Base-by-base conservation (phyloP, 345 rosid genomes). In the Murraya koenigii region DNA sequence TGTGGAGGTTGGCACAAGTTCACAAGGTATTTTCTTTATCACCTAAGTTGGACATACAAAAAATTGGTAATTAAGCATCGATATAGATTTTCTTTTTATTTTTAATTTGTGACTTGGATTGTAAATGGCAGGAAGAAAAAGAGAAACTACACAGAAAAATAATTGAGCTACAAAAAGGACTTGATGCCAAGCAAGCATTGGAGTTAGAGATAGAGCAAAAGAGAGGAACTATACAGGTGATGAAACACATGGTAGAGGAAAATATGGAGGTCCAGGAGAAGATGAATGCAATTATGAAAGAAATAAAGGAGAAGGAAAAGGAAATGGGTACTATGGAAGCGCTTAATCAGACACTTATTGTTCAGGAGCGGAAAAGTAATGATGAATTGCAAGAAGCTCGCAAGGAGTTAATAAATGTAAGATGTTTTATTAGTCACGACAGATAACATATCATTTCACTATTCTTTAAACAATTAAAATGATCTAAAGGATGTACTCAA, bases 141-240 rank as follows among this genome's bases (percentile, higher is more conserved):
- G 94, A 89, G 84, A 77, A 85, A 74, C 82, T 89, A 5, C 94
- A 80, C 67, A 75, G 63, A 77, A 69, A 88, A 79, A 88, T 93
- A 36, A 55, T 82, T 78, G 86, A 87, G 62, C 82, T 91, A 41
- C 88, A 93, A 74, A 79, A 80, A 69, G 67, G 84, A 56, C 83
- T 94, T 8, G 90, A 90, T 81, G 88, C 82, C n/a, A 90, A 80
- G 68, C 98, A 90, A 86, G 88, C 89, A 9, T 26, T 90, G 77
- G 97, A 92, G 80, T 80, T 91, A 85, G 97, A 91, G 87, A 90
- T 90, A 69, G 88, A 93, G 91, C 86, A 89, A 4, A 59, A 90
- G 87, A 91, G 83, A 75, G 93, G 97, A 4, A 83, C 83, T 23
- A 71, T 85, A 76, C 80, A 88, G 78, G 89, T 91, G 52, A 87